phyloP scores from a whole-genome alignment of 192 early-diverging fungal species.

The Backusella australiensis region DNA sequence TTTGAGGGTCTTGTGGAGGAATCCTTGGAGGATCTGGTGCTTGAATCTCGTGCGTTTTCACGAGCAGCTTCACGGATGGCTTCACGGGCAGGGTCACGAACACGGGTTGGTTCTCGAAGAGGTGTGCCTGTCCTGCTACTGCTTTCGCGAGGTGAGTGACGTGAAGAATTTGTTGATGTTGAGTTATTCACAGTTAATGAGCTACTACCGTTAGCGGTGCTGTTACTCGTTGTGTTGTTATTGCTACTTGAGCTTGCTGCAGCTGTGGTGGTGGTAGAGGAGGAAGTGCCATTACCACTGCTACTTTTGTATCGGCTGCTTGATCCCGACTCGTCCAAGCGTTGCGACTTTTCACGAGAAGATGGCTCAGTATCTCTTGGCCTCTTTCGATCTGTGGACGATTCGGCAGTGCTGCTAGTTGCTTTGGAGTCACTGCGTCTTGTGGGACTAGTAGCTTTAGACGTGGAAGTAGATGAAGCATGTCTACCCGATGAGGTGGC shows the following conservation, averaged over 20 bases:
- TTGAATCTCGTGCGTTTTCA: constrained; percentile 7
- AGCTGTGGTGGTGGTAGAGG: background rate
- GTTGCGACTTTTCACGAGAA: background rate
- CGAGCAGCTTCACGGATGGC: constrained; percentile 23
- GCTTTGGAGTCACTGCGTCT: background rate
- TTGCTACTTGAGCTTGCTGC: background rate
- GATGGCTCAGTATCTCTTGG: background rate
- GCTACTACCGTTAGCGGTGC: background rate
- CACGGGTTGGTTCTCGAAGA: background rate
- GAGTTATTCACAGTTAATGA: background rate
- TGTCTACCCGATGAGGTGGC: background rate
- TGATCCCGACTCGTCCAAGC: background rate
- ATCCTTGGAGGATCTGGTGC: background rate
- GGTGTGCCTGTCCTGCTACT: constrained; percentile 9
- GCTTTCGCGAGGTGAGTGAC: background rate
- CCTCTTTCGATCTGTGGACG: background rate
- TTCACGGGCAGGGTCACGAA: constrained; percentile 17
- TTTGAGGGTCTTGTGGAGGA: background rate
- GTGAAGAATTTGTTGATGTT: background rate
- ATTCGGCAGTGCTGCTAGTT: background rate
- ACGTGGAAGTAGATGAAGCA: background rate
- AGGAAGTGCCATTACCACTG: background rate
- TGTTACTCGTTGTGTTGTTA: background rate
- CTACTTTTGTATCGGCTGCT: background rate
- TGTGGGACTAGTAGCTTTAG: background rate